phyloP scores from a whole-genome alignment of 2,329 filamentous ascomycete species.

The Aspergillus nomiae region DNA sequence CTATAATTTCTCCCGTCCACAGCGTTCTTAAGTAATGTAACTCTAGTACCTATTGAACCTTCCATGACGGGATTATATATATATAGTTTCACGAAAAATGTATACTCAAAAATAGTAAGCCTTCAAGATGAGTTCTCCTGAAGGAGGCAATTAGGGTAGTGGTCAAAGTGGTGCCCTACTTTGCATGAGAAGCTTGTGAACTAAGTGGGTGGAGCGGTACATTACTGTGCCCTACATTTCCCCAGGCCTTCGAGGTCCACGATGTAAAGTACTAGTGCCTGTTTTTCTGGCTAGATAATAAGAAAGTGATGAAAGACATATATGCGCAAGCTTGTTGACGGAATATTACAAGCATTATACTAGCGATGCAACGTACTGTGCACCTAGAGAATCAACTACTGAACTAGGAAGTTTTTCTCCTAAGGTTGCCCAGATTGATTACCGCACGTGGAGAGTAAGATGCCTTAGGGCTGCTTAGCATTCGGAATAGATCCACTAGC shows the following conservation, averaged over 20 bases:
- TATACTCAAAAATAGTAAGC: background rate
- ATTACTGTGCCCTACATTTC: background rate
- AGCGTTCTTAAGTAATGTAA: background rate
- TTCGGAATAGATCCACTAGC: background rate
- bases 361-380: background rate
- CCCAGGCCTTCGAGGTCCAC: background rate
- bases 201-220: background rate
- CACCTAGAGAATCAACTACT: background rate
- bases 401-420: background rate
- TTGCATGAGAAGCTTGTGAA: background rate
- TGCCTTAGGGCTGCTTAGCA: background rate
- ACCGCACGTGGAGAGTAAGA: background rate
- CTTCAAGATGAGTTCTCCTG: background rate
- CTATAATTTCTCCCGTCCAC: background rate
- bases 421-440: background rate
- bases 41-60: background rate
- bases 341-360: background rate
- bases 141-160: background rate
- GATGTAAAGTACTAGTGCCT: too few species aligned
- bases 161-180: background rate
- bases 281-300: background rate
- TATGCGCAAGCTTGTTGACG: background rate
- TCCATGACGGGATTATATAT: background rate
- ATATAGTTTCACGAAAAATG: background rate
- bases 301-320: background rate